A percentile compares a stretch with the other conserved stretches of the same genome.
These are phyloP conservation scores for Urochloa ruziziensis DNA, from an alignment of 176 grass and related monocot species.

Conservation along the genomic window DNA sequence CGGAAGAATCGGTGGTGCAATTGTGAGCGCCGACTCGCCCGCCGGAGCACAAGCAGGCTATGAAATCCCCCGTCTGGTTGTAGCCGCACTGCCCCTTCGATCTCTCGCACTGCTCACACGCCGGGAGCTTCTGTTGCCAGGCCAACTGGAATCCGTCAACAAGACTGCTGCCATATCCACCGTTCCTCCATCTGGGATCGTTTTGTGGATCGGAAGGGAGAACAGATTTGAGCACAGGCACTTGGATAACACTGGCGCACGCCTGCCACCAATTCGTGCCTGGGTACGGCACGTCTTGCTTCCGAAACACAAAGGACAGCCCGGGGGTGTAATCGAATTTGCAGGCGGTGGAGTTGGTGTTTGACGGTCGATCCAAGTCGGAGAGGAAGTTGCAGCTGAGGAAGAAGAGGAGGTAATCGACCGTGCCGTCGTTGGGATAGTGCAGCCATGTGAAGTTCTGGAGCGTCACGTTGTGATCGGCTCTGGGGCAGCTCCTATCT, in stretches of 20 bases:
- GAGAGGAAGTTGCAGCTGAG: background rate
- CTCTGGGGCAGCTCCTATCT: background rate
- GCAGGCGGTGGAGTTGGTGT: background rate
- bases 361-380: rapidly evolving
- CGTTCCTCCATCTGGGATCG: rapidly evolving
- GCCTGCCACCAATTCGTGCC: background rate
- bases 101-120: background rate
- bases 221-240: background rate
- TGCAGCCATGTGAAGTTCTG: background rate
- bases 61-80: rapidly evolving
- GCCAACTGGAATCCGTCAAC: background rate
- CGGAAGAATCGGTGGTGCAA: background rate
- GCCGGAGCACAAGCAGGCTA: background rate
- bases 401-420: conserved; percentile 9
- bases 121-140: background rate
- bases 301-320: background rate
- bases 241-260: rapidly evolving
- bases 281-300: rapidly evolving
- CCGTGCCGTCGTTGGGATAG: background rate
- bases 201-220: rapidly evolving
- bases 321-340: rapidly evolving
- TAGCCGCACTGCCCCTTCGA: background rate
- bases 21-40: rapidly evolving
- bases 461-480: background rate
- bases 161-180: background rate